Evolutionary conservation across 805 yeast genomes (phyloP), one percentile per base, ranked within the genome.

Genomic region (Candida piceae): DNA sequence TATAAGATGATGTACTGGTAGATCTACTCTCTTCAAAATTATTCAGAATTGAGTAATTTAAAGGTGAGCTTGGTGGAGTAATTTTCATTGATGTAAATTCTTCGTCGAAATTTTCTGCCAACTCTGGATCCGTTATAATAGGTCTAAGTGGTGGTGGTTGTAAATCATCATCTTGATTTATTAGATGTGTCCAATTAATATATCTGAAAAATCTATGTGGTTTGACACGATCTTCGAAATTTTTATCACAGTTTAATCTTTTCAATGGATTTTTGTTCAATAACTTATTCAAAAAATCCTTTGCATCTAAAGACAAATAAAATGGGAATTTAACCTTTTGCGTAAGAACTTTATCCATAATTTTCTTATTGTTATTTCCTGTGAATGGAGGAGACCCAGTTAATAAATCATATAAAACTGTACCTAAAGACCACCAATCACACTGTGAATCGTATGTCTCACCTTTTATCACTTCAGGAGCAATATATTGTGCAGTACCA

Each of bases 351-450:
- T 85, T 87, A 44, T 82, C 85, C 63, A 83, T 70, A 21, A 87
- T 84, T 31, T 72, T 74, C 54, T 82, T 80, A 51, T 83, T 81
- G 50, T 82, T 84, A 37, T 74, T 80, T 3, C 96, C 96, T 0
- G 93, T 83, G 58, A 84, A 86, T 1, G 96, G 96, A 0, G 96
- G 95, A 32, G 79, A 70, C 0, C 96, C 96, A 0, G 89, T 80
- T 34, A 87, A 65, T 72, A 87, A 71, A 56, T 88, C 95, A 50
- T 64, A 84, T 33, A 80, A 64, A 6, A 87, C 80, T 32, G 95
- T 83, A 0, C 96, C 96, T 23, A 88, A 62, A 0, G 95, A 85
- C 87, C 95, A 87, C 84, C 95, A 86, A 57, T 87, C 96, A 33
- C 88, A 93, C 22, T 78, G 70, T 36, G 76, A 80, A 49, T 82